Conservation (phyloP, 2,329 filamentous ascomycete genomes). For the Ascomycota sp. region DNA sequence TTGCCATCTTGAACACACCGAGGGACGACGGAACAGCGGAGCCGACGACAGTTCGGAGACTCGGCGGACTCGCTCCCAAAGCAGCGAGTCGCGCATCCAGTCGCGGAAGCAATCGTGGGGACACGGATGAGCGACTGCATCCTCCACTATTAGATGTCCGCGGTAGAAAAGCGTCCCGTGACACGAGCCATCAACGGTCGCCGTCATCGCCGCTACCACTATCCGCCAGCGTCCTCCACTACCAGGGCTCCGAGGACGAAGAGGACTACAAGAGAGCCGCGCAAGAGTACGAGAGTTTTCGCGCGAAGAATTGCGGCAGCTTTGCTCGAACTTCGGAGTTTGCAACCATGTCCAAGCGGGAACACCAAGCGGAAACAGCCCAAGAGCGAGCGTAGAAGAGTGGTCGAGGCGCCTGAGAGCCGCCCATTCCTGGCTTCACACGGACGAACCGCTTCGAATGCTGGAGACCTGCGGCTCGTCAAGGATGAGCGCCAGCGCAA, state of each 20-base stretch:
- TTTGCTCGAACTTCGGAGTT: conserved; percentile 20
- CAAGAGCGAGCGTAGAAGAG: conserved; percentile 16
- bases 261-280: conserved; percentile 34
- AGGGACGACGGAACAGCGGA: conserved; percentile 15
- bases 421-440: conserved; percentile 11
- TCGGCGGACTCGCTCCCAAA: conserved; percentile 12
- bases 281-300: conserved; percentile 33
- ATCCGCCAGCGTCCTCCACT: conserved; percentile 25
- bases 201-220: conserved; percentile 68
- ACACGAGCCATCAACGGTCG: conserved; percentile 41
- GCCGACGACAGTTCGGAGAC: conserved; percentile 24
- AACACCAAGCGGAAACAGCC: too few species aligned
- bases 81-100: conserved; percentile 26
- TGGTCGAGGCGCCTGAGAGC: conserved; percentile 11
- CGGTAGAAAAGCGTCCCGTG: conserved; percentile 41
- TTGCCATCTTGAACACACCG: conserved; percentile 39
- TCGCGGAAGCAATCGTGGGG: conserved; percentile 24
- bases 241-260: conserved; percentile 40
- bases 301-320: conserved; percentile 32
- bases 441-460: conserved; percentile 20
- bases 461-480: conserved; percentile 32
- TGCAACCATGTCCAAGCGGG: conserved; percentile 13
- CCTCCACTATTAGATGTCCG: conserved; percentile 28
- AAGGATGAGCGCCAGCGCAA: conserved; percentile 43
- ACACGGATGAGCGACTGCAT: conserved; percentile 20